Evolutionary conservation across 2,329 filamentous ascomycete species (phyloP), one percentile per base, ranked within the genome.

Genomic region (Epichloe aotearoae): DNA sequence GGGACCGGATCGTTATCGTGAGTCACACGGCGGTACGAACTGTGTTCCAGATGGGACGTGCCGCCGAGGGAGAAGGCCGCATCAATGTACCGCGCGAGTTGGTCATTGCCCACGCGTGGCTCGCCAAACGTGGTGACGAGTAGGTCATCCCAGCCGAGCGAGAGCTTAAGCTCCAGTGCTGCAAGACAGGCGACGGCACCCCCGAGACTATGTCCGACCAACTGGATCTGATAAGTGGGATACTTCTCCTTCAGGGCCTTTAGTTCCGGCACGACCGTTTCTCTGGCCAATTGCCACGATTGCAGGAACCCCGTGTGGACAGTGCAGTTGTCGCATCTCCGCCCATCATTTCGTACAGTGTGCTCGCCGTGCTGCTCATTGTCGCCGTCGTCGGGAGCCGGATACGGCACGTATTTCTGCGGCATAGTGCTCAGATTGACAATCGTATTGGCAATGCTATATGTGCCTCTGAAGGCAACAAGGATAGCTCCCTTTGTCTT

Each of bases 191-290:
- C 91, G 2, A 98, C 87, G 0, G 93, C 90, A 15, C 93, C 93
- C 93, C 93, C 93, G 0, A 98, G 79, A 47, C 87, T 95, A 65
- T 98, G 93, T 0, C 93, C 93, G 7, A 95, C 81, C 3, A 98
- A 73, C 23, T 85, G 82, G 14, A 97, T 69, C 40, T 80, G 71
- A 59, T 94, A 91, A 23, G 77, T 70, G 0, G 86, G 86, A 61
- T 91, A 77, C 41, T 76, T 69, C 15, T 71, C 64, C 23, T 76
- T 71, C 5, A 87, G 71, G 5, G 70, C 67, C 50, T 79, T 70
- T 4, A 98, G 69, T 30, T 82, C 71, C 0, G 84, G 78, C 15
- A 95, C 65, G 30, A 98, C 79, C 2, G 76, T 69, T 33, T 75
- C 69, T 46, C 88, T 79, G 0, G 90, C 86, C 61, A 83, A 81